These are phyloP conservation scores for Starmerella ratchasimensis DNA, from an alignment of 805 yeast species.

Conservation along the genomic window DNA sequence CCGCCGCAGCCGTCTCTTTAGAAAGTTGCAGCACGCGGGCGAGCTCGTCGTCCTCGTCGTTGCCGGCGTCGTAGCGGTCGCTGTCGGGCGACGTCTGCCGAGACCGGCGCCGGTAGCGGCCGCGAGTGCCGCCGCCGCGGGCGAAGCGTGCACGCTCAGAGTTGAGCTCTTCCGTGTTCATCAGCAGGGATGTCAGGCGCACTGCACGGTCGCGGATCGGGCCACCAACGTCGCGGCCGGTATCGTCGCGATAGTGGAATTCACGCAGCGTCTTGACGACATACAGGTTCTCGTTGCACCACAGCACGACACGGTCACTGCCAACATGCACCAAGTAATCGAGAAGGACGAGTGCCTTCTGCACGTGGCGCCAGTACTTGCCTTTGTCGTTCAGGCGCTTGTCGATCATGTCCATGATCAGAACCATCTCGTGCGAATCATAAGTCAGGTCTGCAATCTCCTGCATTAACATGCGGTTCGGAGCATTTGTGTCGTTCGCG, in stretches of 20 bases:
- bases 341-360: conserved; percentile 77
- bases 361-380: conserved; percentile 92
- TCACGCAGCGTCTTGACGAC: conserved; percentile 82
- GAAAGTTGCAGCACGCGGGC: conserved; percentile 72
- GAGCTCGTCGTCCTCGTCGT: conserved; percentile 53
- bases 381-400: conserved; percentile 89
- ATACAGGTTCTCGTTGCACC: conserved; percentile 84
- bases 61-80: conserved; percentile 25
- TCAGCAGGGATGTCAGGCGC: conserved; percentile 64
- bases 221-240: conserved; percentile 74
- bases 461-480: conserved; percentile 69
- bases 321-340: conserved; percentile 80
- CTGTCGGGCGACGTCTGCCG: conserved; percentile 22
- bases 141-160: conserved; percentile 39
- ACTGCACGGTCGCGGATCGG: conserved; percentile 80
- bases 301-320: conserved; percentile 72
- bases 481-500: conserved; percentile 73
- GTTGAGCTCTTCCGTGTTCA: conserved; percentile 67
- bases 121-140: conserved; percentile 9
- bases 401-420: conserved; percentile 88
- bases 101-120: conserved; percentile 22
- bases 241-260: conserved; percentile 67
- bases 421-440: conserved; percentile 60
- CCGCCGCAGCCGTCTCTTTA: conserved; percentile 49
- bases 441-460: conserved; percentile 66